Conservation (phyloP, 129 eudicot genomes). For the Dittrichia graveolens region DNA sequence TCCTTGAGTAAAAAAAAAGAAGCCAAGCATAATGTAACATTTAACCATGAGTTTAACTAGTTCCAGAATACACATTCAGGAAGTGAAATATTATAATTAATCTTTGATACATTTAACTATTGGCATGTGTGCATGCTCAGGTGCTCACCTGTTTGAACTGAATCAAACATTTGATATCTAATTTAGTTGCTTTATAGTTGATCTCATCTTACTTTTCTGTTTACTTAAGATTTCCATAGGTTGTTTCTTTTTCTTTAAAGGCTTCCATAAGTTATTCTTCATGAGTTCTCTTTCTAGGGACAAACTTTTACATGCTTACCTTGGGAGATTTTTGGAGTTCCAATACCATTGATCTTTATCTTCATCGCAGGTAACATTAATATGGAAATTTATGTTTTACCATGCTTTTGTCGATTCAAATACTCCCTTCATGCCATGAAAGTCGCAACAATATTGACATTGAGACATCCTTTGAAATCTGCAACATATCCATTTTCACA, state of each 20-base stretch:
- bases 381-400: not conserved
- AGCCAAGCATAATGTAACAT: not conserved
- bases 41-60: not conserved
- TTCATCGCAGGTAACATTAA: slow-evolving; percentile 74
- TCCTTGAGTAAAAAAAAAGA: not conserved
- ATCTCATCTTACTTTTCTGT: not conserved
- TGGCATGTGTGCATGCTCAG: slow-evolving; percentile 4
- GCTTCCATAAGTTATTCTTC: slow-evolving; percentile 27
- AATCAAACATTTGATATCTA: slow-evolving; percentile 4
- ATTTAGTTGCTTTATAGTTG: not conserved
- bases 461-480: not conserved
- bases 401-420: slow-evolving; percentile 6
- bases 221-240: not conserved
- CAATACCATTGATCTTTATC: slow-evolving; percentile 87
- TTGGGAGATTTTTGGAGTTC: slow-evolving; percentile 98
- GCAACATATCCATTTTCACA: not conserved
- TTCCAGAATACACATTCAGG: not conserved
- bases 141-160: not conserved
- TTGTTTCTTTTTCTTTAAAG: slow-evolving; percentile 40
- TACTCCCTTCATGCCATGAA: not conserved
- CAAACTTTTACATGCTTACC: slow-evolving; percentile 78
- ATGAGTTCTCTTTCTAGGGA: slow-evolving; percentile 50
- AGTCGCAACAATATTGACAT: not conserved
- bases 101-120: slow-evolving; percentile 12
- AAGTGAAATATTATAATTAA: slow-evolving; percentile 4